Conservation (phyloP, 2,329 filamentous ascomycete species). For the Venturia asperata region DNA sequence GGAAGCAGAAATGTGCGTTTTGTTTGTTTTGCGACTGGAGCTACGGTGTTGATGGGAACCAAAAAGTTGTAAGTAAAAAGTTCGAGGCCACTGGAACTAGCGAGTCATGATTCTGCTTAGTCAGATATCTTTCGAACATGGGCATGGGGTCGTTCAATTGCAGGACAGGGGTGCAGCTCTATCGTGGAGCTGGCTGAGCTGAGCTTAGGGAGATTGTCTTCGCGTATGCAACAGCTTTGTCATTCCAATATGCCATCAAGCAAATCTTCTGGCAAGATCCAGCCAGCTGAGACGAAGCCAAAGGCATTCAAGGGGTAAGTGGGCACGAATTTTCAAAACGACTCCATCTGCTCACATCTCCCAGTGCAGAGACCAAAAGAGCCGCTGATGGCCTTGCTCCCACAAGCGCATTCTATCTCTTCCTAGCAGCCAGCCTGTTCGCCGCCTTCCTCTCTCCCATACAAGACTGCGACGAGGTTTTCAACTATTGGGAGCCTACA, state of each 20-base stretch:
- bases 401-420: slow-evolving; percentile 72
- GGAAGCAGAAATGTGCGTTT: background rate
- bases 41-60: background rate
- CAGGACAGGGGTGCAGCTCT: background rate
- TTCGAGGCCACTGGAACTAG: background rate
- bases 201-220: background rate
- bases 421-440: slow-evolving; percentile 64
- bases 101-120: background rate
- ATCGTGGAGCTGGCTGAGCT: background rate
- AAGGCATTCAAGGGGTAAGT: background rate
- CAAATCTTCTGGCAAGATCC: background rate
- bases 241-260: background rate
- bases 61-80: background rate
- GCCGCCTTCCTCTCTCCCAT: slow-evolving; percentile 83
- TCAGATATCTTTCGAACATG: background rate
- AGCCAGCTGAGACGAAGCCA: background rate
- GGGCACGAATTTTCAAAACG: background rate
- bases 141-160: too few relatives aligned
- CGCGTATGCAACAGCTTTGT: too few relatives aligned
- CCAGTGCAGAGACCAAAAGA: background rate
- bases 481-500: slow-evolving; percentile 97
- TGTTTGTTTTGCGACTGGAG: background rate
- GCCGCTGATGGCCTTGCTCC: slow-evolving; percentile 46
- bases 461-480: slow-evolving; percentile 96
- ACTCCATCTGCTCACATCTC: background rate